Base-by-base conservation (phyloP, 805 yeast genomes). In the Starmerella stellata region DNA sequence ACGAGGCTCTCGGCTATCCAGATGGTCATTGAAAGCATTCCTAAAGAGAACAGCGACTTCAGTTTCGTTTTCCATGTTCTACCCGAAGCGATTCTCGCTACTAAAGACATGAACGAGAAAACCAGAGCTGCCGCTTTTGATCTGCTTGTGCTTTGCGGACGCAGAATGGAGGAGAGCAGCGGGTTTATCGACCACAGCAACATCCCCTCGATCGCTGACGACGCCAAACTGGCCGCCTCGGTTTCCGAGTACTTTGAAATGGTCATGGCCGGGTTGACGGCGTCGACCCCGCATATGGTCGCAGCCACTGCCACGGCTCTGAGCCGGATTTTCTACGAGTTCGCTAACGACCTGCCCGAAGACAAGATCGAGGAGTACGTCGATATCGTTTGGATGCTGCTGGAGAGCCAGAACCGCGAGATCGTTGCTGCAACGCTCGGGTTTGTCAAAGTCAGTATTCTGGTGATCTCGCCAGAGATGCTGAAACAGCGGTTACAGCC, bases 191-290 rank as follows among this genome's bases (percentile, higher is more conserved):
- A 68, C 39, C 75, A 79, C 52, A 61, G 74, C 15, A 61, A 67
- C 48, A 73, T 78, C 42, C 75, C 82, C 27, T 80, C 75, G 2
- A 68, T 77, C 54, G 83, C 70, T 35, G 68, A 62, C 5, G 68
- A 74, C 21, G 77, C 78, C n/a, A 70, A 70, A 43, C 63, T 75
- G 8, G 64, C 65, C 37, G 90, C 93, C 7, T 66, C 73, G 16
- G 65, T 85, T 40, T 69, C 74, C 34, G 95, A 85, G 59, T 85
- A 67, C 55, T 81, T 87, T 63, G 82, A 92, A 23, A 81, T 90
- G 77, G 77, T 87, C 23, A 72, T 87, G 58, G 98, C 95, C 21
- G 99, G 98, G 63, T 65, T 92, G 48, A 95, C 90, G 28, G 95
- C 95, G 41, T 75, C 78, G 47, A 70, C 90, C 23, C 87, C 92